A percentile compares a stretch with the other conserved stretches of the same genome.
These are phyloP conservation scores for Striga hermonthica DNA, from an alignment of 305 asterid species.

Conservation along the genomic window DNA sequence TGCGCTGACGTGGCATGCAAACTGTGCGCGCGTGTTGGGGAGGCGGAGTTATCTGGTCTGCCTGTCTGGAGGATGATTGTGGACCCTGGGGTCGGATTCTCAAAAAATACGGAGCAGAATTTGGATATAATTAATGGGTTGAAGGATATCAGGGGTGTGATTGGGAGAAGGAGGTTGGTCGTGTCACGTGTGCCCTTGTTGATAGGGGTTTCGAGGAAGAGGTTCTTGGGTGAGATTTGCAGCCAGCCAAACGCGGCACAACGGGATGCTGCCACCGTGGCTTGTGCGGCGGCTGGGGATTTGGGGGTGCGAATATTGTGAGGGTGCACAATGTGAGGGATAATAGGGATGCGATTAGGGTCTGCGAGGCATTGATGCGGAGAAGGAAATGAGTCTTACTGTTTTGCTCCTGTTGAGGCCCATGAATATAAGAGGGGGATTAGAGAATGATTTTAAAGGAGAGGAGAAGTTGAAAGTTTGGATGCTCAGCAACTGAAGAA, in stretches of 20 bases:
- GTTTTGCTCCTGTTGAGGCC: not conserved
- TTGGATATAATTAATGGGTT: conserved; percentile 62
- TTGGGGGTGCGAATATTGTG: conserved; percentile 80
- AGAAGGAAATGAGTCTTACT: conserved; percentile 25
- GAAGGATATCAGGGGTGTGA: conserved; percentile 48
- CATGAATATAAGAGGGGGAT: too few species aligned
- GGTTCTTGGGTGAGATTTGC: conserved; percentile 85
- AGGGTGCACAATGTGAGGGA: conserved; percentile 83
- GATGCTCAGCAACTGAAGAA: too few species aligned
- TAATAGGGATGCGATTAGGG: conserved; percentile 63
- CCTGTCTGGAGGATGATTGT: conserved; percentile 90
- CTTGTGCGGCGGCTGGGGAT: conserved; percentile 60
- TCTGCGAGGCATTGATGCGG: conserved; percentile 80
- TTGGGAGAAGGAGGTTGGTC: conserved; percentile 60
- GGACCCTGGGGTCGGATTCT: conserved; percentile 90
- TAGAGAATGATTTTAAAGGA: too few species aligned
- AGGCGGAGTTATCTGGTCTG: conserved; percentile 75
- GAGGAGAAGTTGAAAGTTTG: too few species aligned
- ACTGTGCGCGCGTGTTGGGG: conserved; percentile 47
- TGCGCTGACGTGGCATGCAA: conserved; percentile 67
- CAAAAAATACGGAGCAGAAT: conserved; percentile 72
- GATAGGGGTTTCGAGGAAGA: conserved; percentile 86
- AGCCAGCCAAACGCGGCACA: conserved; percentile 41
- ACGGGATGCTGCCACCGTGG: conserved; percentile 83
- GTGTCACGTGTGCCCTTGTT: conserved; percentile 71